Evolutionary conservation across 768 basidiomycete species (phyloP), one percentile per base, ranked within the genome.

Genomic region (Tremella yokohamensis): DNA sequence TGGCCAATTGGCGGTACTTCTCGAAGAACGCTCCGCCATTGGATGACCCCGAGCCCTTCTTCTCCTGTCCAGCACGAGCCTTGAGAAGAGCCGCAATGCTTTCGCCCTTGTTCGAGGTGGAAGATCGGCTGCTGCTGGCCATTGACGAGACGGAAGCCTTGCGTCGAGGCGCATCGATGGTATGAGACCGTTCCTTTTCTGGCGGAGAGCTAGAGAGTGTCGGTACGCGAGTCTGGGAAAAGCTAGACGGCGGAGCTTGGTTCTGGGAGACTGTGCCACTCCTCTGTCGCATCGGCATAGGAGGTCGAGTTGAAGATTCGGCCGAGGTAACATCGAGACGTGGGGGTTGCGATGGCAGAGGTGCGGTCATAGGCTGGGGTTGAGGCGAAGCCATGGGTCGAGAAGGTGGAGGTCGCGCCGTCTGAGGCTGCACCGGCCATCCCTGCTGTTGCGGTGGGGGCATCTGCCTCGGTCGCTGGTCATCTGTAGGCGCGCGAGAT

Each of bases 1-100:
- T 45, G 6, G 52, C 57, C 61, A 68, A 62, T 50, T 68, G 51
- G 47, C 67, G 67, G 57, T 68, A 68, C 49, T 63, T 51, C 54
- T 73, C 69, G 40, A 70, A 70, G 54, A 73, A 73, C 4, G 68
- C 54, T 18, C 51, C 50, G 40, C 58, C 62, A 18, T 38, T 57
- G 37, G 58, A 25, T 1, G 55, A 39, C 19, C 53, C 51, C 13
- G 61, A 57, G 1, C 26, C 54, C 39, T 60, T 54, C 8, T 61
- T 34, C 40, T 56, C 60, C 11, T 40, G 52, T 9, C 49, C 40
- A 1, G 61, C 44, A 12, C 58, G 54, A 25, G 61, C 55, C 26
- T 54, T 42, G 19, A 70, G 40, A 13, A 70, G 44, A 20, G 62
- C 56, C 8, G 63, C 48, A 29, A 70, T 56, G 24, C 56, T 54